phyloP scores from a whole-genome alignment of 805 yeast genomes.

The Zygoascus biomembranicola region DNA sequence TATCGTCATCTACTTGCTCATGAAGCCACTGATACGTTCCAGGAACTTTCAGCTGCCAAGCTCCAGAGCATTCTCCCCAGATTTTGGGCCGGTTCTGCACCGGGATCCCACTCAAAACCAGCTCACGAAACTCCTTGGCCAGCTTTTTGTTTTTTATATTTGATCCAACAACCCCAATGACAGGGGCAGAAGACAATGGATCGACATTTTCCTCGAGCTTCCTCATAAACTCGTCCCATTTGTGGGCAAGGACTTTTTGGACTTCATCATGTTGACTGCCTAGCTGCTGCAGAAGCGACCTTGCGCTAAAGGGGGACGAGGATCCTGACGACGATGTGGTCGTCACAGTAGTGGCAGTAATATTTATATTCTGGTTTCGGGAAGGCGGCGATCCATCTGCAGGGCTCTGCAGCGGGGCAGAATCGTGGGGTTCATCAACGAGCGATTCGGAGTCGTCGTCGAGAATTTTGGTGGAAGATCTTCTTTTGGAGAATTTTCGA shows the following conservation, averaged over 20 bases:
- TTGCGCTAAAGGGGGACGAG: conserved; percentile 11
- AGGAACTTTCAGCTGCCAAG: conserved; percentile 35
- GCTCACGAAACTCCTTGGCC: conserved; percentile 26
- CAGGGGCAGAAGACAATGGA: conserved; percentile 8
- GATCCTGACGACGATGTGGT: neutral
- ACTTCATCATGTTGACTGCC: conserved; percentile 38
- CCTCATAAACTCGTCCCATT: conserved; percentile 41
- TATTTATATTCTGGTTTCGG: neutral
- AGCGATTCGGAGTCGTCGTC: neutral
- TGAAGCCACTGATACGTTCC: conserved; percentile 37
- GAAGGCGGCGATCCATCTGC: neutral
- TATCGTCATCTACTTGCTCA: conserved; percentile 7
- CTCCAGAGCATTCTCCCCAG: conserved; percentile 51
- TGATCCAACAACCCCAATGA: neutral
- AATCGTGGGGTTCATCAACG: neutral
- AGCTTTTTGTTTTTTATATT: neutral
- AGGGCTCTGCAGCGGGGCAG: neutral
- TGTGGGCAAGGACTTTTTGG: conserved; percentile 31
- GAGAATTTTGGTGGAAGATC: neutral
- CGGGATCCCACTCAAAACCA: conserved; percentile 43
- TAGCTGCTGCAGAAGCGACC: conserved; percentile 30
- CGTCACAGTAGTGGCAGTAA: conserved; percentile 1
- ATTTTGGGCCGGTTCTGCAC: conserved; percentile 38
- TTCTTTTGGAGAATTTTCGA: conserved; percentile 19
- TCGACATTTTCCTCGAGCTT: conserved; percentile 18